A percentile compares a stretch with the other conserved stretches of the same genome.
Conservation (phyloP, 257 asterid species). For the Solanum pimpinellifolium region DNA sequence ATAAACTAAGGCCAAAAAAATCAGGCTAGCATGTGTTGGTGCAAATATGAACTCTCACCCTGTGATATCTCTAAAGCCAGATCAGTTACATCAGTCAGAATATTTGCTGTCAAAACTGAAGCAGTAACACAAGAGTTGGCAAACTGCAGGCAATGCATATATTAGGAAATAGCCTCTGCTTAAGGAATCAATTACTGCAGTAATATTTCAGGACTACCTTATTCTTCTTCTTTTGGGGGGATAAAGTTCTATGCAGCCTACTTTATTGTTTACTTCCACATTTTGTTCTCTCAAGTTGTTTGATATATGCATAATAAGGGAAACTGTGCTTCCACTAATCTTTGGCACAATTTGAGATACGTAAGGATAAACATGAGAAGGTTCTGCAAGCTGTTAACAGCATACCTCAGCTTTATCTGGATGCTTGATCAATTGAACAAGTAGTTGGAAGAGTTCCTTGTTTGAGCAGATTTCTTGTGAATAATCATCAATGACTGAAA, state of each 20-base stretch:
- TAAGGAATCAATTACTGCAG: not conserved
- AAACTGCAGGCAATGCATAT: conserved; percentile 34
- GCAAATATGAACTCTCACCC: conserved; percentile 24
- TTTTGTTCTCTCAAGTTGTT: not conserved
- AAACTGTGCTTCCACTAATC: not conserved
- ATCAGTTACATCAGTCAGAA: conserved; percentile 48
- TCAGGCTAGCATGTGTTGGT: not conserved
- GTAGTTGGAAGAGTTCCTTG: conserved; percentile 46
- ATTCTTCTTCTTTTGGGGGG: not conserved
- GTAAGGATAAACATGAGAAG: not conserved
- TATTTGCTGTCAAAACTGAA: conserved; percentile 66
- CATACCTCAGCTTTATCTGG: conserved; percentile 80
- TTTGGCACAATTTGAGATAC: not conserved
- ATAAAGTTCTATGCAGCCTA: not conserved
- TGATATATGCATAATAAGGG: not conserved
- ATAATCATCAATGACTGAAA: conserved; percentile 53
- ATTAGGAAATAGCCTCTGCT: not conserved
- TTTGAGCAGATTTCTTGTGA: conserved; percentile 42
- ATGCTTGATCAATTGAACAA: conserved; percentile 45
- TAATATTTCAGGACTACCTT: not conserved
- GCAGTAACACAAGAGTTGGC: conserved; percentile 74
- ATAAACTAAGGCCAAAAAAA: not conserved
- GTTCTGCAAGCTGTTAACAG: conserved; percentile 4
- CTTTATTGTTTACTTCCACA: not conserved
- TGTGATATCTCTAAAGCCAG: conserved; percentile 42